A percentile compares a stretch with the other conserved stretches of the same genome.
Evolutionary conservation across 495 filamentous ascomycete genomes (phyloP).

Genomic region (Podospora pseudopauciseta): DNA sequence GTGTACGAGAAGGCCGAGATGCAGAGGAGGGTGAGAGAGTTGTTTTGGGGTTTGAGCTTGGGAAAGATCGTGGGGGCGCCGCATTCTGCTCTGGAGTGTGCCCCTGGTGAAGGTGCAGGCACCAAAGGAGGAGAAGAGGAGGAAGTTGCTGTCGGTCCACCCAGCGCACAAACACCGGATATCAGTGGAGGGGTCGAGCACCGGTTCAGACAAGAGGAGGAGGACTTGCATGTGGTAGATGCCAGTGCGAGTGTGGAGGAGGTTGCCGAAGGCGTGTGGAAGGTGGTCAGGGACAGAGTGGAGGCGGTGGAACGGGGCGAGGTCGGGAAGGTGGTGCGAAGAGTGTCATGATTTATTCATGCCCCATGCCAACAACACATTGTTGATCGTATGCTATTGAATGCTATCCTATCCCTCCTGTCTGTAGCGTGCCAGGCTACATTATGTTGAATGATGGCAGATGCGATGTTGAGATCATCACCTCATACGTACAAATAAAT

Average conservation of each 20-base stretch:
- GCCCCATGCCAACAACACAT: neutral
- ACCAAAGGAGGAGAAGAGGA: constrained; percentile 9
- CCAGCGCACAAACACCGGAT: constrained; percentile 9
- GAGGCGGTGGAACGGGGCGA: constrained; percentile 47
- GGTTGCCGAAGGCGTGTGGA: constrained; percentile 50
- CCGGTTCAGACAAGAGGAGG: constrained; percentile 47
- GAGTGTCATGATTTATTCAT: constrained; percentile 30
- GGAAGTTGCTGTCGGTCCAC: constrained; percentile 29
- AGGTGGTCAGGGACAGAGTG: constrained; percentile 42
- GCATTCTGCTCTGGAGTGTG: neutral
- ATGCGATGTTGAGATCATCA: constrained; percentile 34
- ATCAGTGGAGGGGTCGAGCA: constrained; percentile 31
- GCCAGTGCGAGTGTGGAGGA: constrained; percentile 49
- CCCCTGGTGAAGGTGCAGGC: constrained; percentile 7
- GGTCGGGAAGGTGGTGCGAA: constrained; percentile 42
- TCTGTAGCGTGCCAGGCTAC: neutral
- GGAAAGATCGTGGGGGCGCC: constrained; percentile 38
- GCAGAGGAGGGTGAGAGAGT: constrained; percentile 71
- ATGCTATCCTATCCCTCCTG: neutral
- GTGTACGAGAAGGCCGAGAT: constrained; percentile 83
- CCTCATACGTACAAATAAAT: constrained; percentile 8
- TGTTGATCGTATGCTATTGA: neutral
- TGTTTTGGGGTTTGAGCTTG: constrained; percentile 60
- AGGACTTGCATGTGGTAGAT: constrained; percentile 54
- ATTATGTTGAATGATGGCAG: constrained; percentile 27